Percentiles rank a stretch among this genome's conserved stretches.
Conservation (phyloP, 352 stramenopile genomes). For the Phytopythium litorale region DNA sequence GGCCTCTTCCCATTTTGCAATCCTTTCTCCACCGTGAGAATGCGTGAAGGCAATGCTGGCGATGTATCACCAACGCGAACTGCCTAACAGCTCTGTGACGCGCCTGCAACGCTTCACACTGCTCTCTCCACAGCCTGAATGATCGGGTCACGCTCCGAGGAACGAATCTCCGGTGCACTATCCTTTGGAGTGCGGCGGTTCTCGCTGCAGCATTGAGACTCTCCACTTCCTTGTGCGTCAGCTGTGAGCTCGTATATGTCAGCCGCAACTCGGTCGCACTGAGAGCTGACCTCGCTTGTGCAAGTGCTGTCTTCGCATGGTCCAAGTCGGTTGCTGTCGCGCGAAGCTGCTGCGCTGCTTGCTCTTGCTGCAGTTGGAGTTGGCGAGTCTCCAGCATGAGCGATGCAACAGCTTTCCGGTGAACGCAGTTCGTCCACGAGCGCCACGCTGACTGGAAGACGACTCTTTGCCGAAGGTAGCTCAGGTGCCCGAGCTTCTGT, state of each 20-base stretch:
- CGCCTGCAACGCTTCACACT: neutral
- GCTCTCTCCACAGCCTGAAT: constrained; percentile 1
- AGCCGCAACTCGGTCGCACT: neutral
- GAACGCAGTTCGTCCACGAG: neutral
- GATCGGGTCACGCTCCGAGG: neutral
- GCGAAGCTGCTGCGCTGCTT: neutral
- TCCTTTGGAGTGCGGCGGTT: neutral
- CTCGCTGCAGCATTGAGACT: neutral
- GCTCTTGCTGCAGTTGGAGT: neutral
- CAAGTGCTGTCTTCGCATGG: neutral
- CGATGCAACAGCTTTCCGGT: neutral
- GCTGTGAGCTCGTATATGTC: neutral
- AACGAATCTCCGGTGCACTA: neutral
- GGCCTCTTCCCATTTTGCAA: neutral
- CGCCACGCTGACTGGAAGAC: neutral
- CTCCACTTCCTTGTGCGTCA: neutral
- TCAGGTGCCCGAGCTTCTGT: neutral
- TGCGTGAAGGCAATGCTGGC: neutral
- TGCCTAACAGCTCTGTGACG: neutral
- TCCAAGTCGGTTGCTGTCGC: neutral
- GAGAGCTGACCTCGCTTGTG: neutral
- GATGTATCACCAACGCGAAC: neutral
- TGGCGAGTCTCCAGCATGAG: neutral
- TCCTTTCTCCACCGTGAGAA: neutral
- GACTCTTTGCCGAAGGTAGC: neutral